phyloP scores from a whole-genome alignment of 768 basidiomycete genomes.

The Neoboletus magnificus region DNA sequence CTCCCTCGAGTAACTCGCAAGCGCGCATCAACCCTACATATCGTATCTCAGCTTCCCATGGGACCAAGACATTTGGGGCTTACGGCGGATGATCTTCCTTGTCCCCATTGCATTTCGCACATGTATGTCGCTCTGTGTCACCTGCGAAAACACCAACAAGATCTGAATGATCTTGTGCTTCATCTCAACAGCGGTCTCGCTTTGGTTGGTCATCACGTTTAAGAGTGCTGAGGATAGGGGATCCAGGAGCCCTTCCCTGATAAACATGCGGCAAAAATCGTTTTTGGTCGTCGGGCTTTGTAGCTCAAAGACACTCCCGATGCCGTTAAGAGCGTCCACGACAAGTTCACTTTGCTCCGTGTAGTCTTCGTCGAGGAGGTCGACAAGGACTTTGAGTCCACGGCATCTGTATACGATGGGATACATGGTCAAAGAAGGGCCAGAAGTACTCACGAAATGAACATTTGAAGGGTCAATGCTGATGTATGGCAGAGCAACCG shows the following conservation, averaged over 20 bases:
- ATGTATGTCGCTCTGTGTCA: conserved; percentile 92
- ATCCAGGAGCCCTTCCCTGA: conserved; percentile 90
- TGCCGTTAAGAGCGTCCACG: conserved; percentile 90
- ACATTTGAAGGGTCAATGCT: conserved; percentile 94
- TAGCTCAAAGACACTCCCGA: conserved; percentile 92
- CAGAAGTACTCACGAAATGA: conserved; percentile 80
- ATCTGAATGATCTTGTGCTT: conserved; percentile 90
- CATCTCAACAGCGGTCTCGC: conserved; percentile 62
- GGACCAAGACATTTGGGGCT: conserved; percentile 32
- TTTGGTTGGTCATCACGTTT: conserved; percentile 78
- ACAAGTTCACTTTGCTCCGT: conserved; percentile 87
- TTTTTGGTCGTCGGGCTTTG: conserved; percentile 96
- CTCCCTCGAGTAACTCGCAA: conserved; percentile 83
- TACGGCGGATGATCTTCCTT: conserved; percentile 84
- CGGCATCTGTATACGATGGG: conserved; percentile 62
- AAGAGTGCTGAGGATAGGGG: conserved; percentile 87
- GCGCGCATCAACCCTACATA: conserved; percentile 76
- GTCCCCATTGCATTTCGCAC: conserved; percentile 91
- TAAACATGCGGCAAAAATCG: conserved; percentile 98
- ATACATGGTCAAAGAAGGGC: not conserved
- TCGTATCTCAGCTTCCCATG: conserved; percentile 1
- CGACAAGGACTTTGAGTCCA: conserved; percentile 90
- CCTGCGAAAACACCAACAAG: conserved; percentile 87
- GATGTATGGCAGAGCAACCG: conserved; percentile 90
- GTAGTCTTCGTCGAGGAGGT: conserved; percentile 96